Conservation (phyloP, 805 yeast genomes). For the Saccharomyces eubayanus region DNA sequence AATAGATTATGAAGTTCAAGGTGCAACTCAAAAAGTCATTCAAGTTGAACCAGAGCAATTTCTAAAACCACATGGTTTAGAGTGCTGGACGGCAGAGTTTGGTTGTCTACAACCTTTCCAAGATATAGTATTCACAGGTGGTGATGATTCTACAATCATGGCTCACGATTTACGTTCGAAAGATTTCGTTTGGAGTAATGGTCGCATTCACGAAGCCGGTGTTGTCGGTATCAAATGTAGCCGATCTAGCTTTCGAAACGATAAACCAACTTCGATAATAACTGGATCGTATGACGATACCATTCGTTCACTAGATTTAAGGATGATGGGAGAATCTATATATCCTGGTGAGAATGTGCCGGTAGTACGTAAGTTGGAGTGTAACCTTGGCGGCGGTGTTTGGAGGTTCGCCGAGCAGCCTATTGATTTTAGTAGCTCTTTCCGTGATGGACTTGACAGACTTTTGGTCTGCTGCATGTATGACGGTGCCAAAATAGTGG, state of each 20-base stretch:
- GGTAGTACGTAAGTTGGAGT: slow-evolving; percentile 30
- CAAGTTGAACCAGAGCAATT: slow-evolving; percentile 15
- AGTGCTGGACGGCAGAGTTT: slow-evolving; percentile 83
- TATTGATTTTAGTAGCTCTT: background rate
- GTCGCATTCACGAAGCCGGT: slow-evolving; percentile 80
- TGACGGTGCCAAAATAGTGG: slow-evolving; percentile 75
- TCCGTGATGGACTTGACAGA: slow-evolving; percentile 29
- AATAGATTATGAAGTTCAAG: slow-evolving; percentile 11
- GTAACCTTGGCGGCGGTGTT: slow-evolving; percentile 83
- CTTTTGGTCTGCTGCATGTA: slow-evolving; percentile 89
- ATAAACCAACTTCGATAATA: slow-evolving; percentile 30
- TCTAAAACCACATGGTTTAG: slow-evolving; percentile 50
- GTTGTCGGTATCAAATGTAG: slow-evolving; percentile 67
- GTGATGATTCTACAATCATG: slow-evolving; percentile 73
- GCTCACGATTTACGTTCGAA: slow-evolving; percentile 59
- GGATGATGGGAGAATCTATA: slow-evolving; percentile 42
- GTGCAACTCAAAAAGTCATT: slow-evolving; percentile 5
- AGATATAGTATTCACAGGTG: slow-evolving; percentile 71
- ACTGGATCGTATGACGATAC: slow-evolving; percentile 92
- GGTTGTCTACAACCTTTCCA: slow-evolving; percentile 46
- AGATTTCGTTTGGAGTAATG: slow-evolving; percentile 26
- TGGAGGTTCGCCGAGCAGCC: slow-evolving; percentile 79
- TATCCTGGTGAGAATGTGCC: slow-evolving; percentile 47
- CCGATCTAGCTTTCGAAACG: slow-evolving; percentile 16
- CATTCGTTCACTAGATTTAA: slow-evolving; percentile 58